Percentiles rank a stretch among this genome's conserved stretches.
Evolutionary conservation across 83 land plant species (phyloP).

Genomic region (Picea abies): DNA sequence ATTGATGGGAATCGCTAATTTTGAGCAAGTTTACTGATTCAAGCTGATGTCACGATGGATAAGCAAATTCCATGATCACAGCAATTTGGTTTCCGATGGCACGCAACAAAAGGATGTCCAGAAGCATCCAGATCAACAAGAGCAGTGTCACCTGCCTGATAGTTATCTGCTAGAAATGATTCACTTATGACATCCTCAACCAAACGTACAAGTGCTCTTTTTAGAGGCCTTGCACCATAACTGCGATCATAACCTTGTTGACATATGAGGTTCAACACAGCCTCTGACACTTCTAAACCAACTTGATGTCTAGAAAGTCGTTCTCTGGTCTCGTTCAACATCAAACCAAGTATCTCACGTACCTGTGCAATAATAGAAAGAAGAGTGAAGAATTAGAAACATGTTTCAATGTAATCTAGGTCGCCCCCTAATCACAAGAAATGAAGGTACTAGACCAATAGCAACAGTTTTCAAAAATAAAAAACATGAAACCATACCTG

Average conservation of each 20-base stretch:
- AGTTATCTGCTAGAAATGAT: conserved; percentile 65
- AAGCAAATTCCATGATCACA: conserved; percentile 45
- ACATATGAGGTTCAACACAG: conserved; percentile 65
- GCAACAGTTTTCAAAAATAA: background rate
- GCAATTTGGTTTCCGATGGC: conserved; percentile 36
- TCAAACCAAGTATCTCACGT: conserved; percentile 66
- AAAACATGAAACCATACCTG: conserved; percentile 56
- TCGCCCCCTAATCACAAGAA: too few species aligned
- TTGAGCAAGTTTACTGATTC: background rate
- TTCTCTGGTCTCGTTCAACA: conserved; percentile 78
- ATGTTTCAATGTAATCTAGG: background rate
- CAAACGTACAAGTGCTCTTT: conserved; percentile 69
- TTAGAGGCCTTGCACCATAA: conserved; percentile 91
- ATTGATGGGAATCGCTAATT: background rate
- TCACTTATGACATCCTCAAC: conserved; percentile 89
- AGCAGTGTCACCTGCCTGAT: conserved; percentile 71
- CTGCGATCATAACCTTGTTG: conserved; percentile 76
- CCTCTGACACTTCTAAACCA: conserved; percentile 76
- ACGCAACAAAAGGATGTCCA: conserved; percentile 70
- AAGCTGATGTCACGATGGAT: conserved; percentile 35
- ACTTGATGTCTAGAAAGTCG: conserved; percentile 59
- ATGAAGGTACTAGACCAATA: background rate
- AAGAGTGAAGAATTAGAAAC: background rate
- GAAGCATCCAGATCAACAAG: conserved; percentile 74
- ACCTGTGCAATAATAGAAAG: conserved; percentile 37